Base-by-base conservation (phyloP, 768 basidiomycete genomes). In the Auricularia sp. region DNA sequence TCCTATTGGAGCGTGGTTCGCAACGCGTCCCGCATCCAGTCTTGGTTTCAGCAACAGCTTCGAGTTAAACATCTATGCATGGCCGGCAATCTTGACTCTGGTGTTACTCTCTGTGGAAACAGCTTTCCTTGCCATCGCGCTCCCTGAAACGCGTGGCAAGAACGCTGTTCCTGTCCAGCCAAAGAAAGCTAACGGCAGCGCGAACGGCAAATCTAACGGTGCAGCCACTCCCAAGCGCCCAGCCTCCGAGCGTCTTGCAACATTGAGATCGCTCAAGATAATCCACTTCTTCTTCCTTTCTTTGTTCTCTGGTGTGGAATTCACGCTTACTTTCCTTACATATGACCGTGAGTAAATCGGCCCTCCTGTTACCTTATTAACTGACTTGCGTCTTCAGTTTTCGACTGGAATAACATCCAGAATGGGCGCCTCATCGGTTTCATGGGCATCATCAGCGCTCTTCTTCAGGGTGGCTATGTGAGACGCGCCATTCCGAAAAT, bases 1-100 rank as follows among this genome's bases (percentile, higher is more conserved):
- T 37, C 92, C 93, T 16, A 87, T 99, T 65, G 96, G 96, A 62
- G 96, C 96, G 2, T 96, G 94, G 78, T 94, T 98, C 76, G 92
- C 95, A 1, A 89, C 93, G n/a, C 83, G 82, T 36, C 91, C 93
- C 1, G 75, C 91, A 6, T 87, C 91, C 2, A 71, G 81, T 14
- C 81, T 85, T 13, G 73, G 87, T 69, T 63, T 72, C 24, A 24
- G 18, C 16, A 79, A 75, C 63, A 85, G 86, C 3, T 73, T 77
- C 24, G 88, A 87, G 68, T 78, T 95, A 64, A 98, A 98, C 70
- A 82, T 95, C 11, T 98, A 96, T 70, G 95, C 91, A 3, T 81
- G 85, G 2, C 97, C 97, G n/a, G 96, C 96, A 1, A 71, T 87
- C 35, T 78, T 97, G 37, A 92, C 94, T 10, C 75, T 98, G 39